A percentile compares a stretch with the other conserved stretches of the same genome.
Evolutionary conservation across 768 basidiomycete genomes (phyloP).

Genomic region (Multifurca ochricompacta): DNA sequence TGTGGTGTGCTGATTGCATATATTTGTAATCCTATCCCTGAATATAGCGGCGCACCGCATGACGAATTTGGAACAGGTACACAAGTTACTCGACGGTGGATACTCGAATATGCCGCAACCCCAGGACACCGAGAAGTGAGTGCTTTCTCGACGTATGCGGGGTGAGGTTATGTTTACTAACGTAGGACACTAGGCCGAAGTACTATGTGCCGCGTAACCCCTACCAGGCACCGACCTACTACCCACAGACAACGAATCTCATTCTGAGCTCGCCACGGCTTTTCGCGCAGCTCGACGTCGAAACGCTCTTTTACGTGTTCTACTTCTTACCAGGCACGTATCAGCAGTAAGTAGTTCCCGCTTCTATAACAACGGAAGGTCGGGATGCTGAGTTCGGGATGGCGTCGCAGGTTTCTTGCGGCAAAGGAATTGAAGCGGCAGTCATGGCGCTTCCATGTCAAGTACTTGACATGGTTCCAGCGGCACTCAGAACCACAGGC

Average conservation of each 20-base stretch:
- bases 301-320: slow-evolving; percentile 97
- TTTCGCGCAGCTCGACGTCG: slow-evolving; percentile 88
- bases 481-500: slow-evolving; percentile 96
- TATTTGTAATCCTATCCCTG: slow-evolving; percentile 22
- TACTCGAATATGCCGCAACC: slow-evolving; percentile 85
- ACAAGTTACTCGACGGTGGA: slow-evolving; percentile 90
- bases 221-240: slow-evolving; percentile 84
- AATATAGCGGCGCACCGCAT: slow-evolving; percentile 60
- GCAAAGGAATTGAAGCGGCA: slow-evolving; percentile 96
- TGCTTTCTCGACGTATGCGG: not conserved
- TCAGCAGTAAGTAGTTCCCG: slow-evolving; percentile 65
- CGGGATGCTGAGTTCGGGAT: not conserved
- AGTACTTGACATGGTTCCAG: slow-evolving; percentile 99
- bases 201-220: slow-evolving; percentile 95
- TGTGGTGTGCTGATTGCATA: not conserved
- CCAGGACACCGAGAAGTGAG: slow-evolving; percentile 89
- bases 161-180: not conserved
- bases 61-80: slow-evolving; percentile 82
- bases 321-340: slow-evolving; percentile 97
- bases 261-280: slow-evolving; percentile 75
- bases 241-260: slow-evolving; percentile 82
- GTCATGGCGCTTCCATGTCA: slow-evolving; percentile 98
- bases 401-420: slow-evolving; percentile 66
- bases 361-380: not conserved
- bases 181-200: slow-evolving; percentile 63